Evolutionary conservation across 257 asterid species (phyloP), one percentile per base, ranked within the genome.

Genomic region (Capsicum baccatum): DNA sequence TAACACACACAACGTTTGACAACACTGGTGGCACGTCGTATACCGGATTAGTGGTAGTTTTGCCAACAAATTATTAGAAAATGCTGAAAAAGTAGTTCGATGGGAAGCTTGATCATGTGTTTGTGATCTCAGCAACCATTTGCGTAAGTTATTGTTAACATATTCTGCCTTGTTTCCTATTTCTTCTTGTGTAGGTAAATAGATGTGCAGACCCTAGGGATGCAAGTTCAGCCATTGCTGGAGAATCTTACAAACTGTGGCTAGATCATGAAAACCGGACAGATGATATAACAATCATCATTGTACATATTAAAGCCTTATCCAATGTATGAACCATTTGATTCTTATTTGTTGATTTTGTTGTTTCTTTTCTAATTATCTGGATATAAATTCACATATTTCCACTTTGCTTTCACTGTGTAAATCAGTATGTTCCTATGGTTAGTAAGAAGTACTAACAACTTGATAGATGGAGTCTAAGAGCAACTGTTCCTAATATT

Each of bases 231-330:
- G 92, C 94, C 83, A 92, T 96, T 84, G 94, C 95, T 26, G 92
- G 90, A 74, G 98, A 94, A 85, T 91, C 99, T 0, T 96, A 92
- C 94, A 96, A 93, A 83, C 83, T 91, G 59, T 96, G 99, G 99
- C 87, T 96, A 86, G 95, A 94, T 91, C 88, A 92, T 66, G 99
- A 96, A 87, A 96, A 90, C 73, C 94, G 99, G 85, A 94, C 99
- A 1, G 99, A 96, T 81, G 99, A 96, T 88, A 96, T 96, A 80
- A 96, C 99, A 6, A 85, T 94, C 91, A 92, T 94, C 92, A 88
- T 92, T 88, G 97, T 93, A 91, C 97, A 91, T 88, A 85, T 93
- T 85, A 94, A 92, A 87, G 93, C 91, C 90, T 85, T 88, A 86
- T 83, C 91, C 83, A 85, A 87, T 92, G 96, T 91, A 89, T 91